phyloP scores from a whole-genome alignment of 176 grass and related monocot genomes.

The Sorghum bicolor region Sorghum_bicolor_NCBIv3 NC_012870.2:46539501-46540000 shows the following conservation, averaged over 20 bases:
- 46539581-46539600: too few relatives aligned
- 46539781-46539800: slow-evolving; percentile 24
- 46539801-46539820: slow-evolving; percentile 87
- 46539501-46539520: slow-evolving; percentile 99
- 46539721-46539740: slow-evolving; percentile 4
- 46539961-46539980: neutral
- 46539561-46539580: neutral
- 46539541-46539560: slow-evolving; percentile 63
- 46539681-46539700: neutral
- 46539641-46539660: too few relatives aligned
- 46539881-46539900: slow-evolving; percentile 98
- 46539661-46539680: too few relatives aligned
- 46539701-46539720: neutral
- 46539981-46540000: slow-evolving; percentile 18
- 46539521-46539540: slow-evolving; percentile 99
- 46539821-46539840: slow-evolving; percentile 94
- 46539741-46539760: slow-evolving; percentile 15
- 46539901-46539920: slow-evolving; percentile 58
- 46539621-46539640: too few relatives aligned
- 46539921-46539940: slow-evolving; percentile 11
- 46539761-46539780: slow-evolving; percentile 11
- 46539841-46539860: slow-evolving; percentile 96
- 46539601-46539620: too few relatives aligned
- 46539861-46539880: slow-evolving; percentile 98
- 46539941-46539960: slow-evolving; percentile 14